Conservation (phyloP, 257 asterid genomes). For the Penstemon barbatus region DNA sequence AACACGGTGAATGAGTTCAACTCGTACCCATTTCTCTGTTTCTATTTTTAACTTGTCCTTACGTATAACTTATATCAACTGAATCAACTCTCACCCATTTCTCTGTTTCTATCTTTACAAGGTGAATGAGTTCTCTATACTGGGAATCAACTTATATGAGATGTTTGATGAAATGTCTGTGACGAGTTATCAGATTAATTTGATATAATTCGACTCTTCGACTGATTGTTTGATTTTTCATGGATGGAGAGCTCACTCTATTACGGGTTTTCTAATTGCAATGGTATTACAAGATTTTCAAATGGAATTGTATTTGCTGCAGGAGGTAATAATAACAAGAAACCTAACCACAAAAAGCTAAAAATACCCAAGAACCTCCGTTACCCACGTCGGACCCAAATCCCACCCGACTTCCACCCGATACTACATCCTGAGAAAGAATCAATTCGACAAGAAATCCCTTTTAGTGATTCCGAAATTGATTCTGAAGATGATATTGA, state of each 20-base stretch:
- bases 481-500: slow-evolving; percentile 14
- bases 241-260: neutral
- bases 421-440: slow-evolving; percentile 21
- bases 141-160: slow-evolving; percentile 3
- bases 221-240: slow-evolving; percentile 26
- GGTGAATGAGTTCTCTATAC: neutral
- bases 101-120: too few species aligned
- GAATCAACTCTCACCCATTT: too few species aligned
- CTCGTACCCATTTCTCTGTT: too few species aligned
- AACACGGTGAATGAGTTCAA: too few species aligned
- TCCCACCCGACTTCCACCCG: slow-evolving; percentile 52
- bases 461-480: slow-evolving; percentile 13
- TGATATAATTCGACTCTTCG: neutral
- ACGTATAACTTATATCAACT: too few species aligned
- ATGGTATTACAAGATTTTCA: slow-evolving; percentile 21
- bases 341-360: slow-evolving; percentile 31
- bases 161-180: slow-evolving; percentile 49
- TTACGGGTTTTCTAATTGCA: neutral
- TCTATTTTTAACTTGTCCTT: too few species aligned
- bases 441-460: neutral
- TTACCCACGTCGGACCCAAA: slow-evolving; percentile 56
- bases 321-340: slow-evolving; percentile 26
- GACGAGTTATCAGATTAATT: slow-evolving; percentile 23
- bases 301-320: slow-evolving; percentile 32
- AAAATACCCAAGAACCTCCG: slow-evolving; percentile 63